Evolutionary conservation across 2,329 filamentous ascomycete genomes (phyloP).

Genomic region (Penicillium hesseltinei): DNA sequence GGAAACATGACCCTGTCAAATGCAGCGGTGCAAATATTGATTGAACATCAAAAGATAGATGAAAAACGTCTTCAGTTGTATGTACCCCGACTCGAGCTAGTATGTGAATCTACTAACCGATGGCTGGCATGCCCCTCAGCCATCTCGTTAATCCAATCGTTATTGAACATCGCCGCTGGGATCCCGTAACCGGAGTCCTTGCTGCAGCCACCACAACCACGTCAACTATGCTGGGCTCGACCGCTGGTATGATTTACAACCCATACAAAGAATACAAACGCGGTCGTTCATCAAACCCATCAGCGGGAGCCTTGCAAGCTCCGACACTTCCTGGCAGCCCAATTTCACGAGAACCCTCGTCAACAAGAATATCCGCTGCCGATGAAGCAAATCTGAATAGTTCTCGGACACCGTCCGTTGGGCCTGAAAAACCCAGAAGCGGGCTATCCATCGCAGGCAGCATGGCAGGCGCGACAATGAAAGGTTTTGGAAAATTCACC

Average conservation of each 20-base stretch:
- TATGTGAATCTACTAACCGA: background rate
- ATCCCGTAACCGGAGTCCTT: conserved; percentile 31
- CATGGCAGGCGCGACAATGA: conserved; percentile 12
- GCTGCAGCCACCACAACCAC: conserved; percentile 28
- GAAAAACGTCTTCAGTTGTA: conserved; percentile 24
- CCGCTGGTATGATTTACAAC: conserved; percentile 28
- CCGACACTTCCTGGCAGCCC: background rate
- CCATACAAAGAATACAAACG: conserved; percentile 29
- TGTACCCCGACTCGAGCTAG: background rate
- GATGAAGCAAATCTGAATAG: background rate
- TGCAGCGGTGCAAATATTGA: conserved; percentile 24
- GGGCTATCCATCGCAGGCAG: conserved; percentile 5
- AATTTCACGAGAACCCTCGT: background rate
- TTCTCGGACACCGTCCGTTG: conserved; percentile 1
- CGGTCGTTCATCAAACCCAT: conserved; percentile 2
- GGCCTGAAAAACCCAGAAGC: background rate
- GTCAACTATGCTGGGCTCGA: conserved; percentile 26
- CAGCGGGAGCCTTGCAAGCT: background rate
- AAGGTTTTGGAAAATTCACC: conserved; percentile 19
- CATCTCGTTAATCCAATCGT: conserved; percentile 31
- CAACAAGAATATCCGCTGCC: background rate
- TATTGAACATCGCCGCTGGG: conserved; percentile 37
- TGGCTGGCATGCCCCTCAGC: conserved; percentile 3
- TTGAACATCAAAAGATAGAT: conserved; percentile 24
- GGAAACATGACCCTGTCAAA: conserved; percentile 23